Evolutionary conservation across 176 grass and related monocot genomes (phyloP).

Genomic region (Aegilops speltoides): DNA sequence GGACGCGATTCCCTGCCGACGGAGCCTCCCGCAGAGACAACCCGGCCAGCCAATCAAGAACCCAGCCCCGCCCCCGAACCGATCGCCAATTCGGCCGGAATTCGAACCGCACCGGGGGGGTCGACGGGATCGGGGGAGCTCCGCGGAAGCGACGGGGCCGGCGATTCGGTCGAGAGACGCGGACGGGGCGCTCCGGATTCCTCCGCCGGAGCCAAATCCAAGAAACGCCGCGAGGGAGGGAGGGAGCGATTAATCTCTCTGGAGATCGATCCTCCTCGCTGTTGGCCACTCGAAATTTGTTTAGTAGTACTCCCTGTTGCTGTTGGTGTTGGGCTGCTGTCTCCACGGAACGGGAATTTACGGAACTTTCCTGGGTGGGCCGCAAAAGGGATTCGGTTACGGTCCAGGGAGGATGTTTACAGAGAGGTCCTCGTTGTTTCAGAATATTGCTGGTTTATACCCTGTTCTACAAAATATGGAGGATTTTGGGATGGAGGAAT

Average conservation of each 20-base stretch:
- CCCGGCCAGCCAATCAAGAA: background rate
- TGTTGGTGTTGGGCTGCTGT: background rate
- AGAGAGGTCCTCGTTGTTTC: background rate
- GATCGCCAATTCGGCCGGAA: background rate
- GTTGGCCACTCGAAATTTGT: background rate
- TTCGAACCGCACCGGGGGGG: background rate
- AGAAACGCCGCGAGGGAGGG: background rate
- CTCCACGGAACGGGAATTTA: background rate
- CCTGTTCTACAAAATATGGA: no score
- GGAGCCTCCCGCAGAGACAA: background rate
- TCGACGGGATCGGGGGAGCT: background rate
- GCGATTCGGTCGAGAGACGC: background rate
- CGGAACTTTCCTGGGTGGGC: background rate
- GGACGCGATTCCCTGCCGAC: background rate
- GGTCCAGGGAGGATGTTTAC: background rate
- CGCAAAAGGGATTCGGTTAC: background rate
- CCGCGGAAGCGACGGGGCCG: background rate
- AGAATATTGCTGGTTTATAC: no score
- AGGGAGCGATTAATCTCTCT: background rate
- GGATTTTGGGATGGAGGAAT: rapidly evolving
- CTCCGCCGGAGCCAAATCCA: constrained; percentile 16
- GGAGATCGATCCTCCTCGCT: background rate
- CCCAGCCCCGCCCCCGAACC: background rate
- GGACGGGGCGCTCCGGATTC: constrained; percentile 2
- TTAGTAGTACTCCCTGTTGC: background rate